Evolutionary conservation across 805 yeast species (phyloP).

Genomic region (Isabelozyma gotoi): DNA sequence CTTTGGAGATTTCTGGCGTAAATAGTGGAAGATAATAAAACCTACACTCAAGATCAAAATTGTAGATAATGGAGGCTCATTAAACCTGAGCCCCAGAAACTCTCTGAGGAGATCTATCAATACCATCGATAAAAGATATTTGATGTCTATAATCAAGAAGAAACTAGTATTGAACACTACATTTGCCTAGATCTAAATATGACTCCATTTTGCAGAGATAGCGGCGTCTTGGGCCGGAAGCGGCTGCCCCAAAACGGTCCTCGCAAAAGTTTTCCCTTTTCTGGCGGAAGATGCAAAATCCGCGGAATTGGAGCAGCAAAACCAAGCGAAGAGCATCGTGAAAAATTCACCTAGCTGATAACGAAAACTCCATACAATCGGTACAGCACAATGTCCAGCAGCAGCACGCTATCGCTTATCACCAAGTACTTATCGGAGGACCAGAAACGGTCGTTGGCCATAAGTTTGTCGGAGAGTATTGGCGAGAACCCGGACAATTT

Average conservation of each 20-base stretch:
- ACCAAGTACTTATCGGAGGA: conserved; percentile 12
- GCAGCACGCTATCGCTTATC: not conserved
- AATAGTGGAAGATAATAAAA: not conserved
- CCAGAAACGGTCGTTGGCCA: conserved; percentile 19
- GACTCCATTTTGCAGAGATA: too few relatives aligned
- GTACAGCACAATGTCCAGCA: not conserved
- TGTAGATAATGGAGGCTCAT: not conserved
- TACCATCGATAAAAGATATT: too few relatives aligned
- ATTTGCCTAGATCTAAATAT: too few relatives aligned
- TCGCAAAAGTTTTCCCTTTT: too few relatives aligned
- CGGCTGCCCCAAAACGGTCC: too few relatives aligned
- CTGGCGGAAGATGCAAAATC: too few relatives aligned
- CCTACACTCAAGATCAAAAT: not conserved
- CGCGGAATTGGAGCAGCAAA: too few relatives aligned
- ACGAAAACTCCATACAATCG: too few relatives aligned
- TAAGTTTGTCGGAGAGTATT: conserved; percentile 15
- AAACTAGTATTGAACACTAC: too few relatives aligned
- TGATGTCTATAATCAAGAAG: not conserved
- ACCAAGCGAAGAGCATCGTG: not conserved
- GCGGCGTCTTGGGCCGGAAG: too few relatives aligned
- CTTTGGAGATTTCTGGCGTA: not conserved
- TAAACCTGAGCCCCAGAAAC: not conserved
- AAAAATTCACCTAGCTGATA: too few relatives aligned
- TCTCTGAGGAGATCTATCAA: not conserved
- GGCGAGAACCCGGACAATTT: conserved; percentile 13